Conservation (phyloP, 106 monocot species). For the Acorus gramineus region DNA sequence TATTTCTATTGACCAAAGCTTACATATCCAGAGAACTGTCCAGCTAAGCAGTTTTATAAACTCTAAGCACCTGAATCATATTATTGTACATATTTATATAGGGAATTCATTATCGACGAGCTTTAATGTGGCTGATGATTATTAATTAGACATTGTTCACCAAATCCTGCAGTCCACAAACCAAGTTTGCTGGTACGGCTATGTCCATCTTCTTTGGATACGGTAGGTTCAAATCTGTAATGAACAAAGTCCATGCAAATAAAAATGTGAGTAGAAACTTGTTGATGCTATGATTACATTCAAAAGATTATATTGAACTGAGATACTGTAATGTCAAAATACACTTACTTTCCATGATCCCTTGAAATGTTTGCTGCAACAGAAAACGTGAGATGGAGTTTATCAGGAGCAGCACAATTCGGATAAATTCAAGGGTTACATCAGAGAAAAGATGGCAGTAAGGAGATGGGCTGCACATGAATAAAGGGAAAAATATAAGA, state of each 20-base stretch:
- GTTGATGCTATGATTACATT: background rate
- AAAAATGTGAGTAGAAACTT: background rate
- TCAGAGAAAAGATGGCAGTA: background rate
- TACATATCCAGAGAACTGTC: too few species aligned
- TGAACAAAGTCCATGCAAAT: background rate
- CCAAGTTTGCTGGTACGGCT: constrained; percentile 71
- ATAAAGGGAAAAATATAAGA: too few species aligned
- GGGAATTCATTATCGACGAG: too few species aligned
- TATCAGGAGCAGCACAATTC: background rate
- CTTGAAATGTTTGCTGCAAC: constrained; percentile 68
- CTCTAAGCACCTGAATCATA: too few species aligned
- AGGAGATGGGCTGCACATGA: too few species aligned
- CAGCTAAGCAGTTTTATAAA: too few species aligned
- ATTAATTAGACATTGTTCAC: too few species aligned
- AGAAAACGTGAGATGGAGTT: background rate
- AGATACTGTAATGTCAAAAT: background rate
- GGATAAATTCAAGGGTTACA: background rate
- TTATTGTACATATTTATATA: too few species aligned
- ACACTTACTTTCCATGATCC: constrained; percentile 78
- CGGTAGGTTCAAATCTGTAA: constrained; percentile 55
- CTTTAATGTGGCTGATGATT: too few species aligned
- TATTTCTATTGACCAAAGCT: too few species aligned
- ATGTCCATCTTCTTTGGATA: constrained; percentile 91
- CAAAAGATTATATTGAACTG: background rate
- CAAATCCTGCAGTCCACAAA: constrained; percentile 65